Evolutionary conservation across 2,329 filamentous ascomycete species (phyloP), one percentile per base, ranked within the genome.

Genomic region (Rhynchosporium graminicola): DNA sequence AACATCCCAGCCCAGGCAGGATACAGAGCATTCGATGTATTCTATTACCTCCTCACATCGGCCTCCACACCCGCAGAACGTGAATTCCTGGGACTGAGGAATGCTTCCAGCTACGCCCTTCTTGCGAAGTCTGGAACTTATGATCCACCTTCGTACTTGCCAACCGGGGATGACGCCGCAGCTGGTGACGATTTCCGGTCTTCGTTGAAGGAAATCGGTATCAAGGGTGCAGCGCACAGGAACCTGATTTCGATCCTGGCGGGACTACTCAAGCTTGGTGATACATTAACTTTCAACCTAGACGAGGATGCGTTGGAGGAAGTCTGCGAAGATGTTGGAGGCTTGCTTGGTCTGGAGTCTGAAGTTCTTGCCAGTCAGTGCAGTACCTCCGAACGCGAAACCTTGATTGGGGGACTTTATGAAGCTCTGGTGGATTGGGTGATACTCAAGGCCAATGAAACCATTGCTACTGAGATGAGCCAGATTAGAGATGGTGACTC

Each of bases 351-450:
- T 26, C 79, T 99, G 57, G 91, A 97, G 42, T 91, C 93, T 0
- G 92, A 96, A 48, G 82, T 93, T 1, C 84, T 99, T 7, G 79
- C 89, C 46, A 84, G 84, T 57, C 88, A 94, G 71, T 92, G 91
- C 75, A 89, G 87, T 63, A 96, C 92, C 0, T 86, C 93, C 64
- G 95, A 98, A 63, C 87, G 95, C 9, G 86, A 89, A 71, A 87
- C 90, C 1, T 80, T 97, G 46, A 90, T 98, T 63, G 88, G 87
- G 12, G 93, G 91, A 2, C 81, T 98, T 15, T 99, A 99, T 72
- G 95, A 99, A 77, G 88, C 93, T 12, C 80, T 98, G 31, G 92
- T 99, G 0, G 95, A 98, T 74, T 98, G 92, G 90, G 90, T 99
- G 13, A 89, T 99, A 64, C 79, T 82, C 61, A 95, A 93, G 73